phyloP scores from a whole-genome alignment of 495 filamentous ascomycete genomes.

The Daldinia caldariorum region DNA sequence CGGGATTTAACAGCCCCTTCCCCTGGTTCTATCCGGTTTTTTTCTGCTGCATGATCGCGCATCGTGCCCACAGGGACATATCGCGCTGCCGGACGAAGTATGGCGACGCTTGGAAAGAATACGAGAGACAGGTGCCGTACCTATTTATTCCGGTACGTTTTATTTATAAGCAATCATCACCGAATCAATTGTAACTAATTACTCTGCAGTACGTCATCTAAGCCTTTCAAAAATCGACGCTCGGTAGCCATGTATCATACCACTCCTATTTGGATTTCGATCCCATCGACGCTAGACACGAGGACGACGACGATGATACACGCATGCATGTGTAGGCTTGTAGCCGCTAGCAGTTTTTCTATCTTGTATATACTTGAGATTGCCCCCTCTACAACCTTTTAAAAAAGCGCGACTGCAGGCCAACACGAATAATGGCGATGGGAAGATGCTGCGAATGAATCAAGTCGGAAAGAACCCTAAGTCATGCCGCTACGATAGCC shows the following conservation, averaged over 20 bases:
- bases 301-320: background rate
- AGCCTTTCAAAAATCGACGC: background rate
- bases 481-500: slow-evolving; percentile 18
- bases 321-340: slow-evolving; percentile 3
- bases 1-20: slow-evolving; percentile 78
- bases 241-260: background rate
- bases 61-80: slow-evolving; percentile 88
- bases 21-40: slow-evolving; percentile 98
- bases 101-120: slow-evolving; percentile 90
- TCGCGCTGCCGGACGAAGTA: slow-evolving; percentile 86
- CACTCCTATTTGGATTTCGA: background rate
- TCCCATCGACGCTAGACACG: background rate
- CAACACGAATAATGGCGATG: slow-evolving; percentile 19
- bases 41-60: slow-evolving; percentile 89
- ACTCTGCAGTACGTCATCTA: slow-evolving; percentile 41
- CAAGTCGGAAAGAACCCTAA: slow-evolving; percentile 23
- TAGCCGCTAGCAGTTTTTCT: slow-evolving; percentile 24
- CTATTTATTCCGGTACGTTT: slow-evolving; percentile 90
- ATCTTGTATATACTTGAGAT: slow-evolving; percentile 33
- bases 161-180: slow-evolving; percentile 31
- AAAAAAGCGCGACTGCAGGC: slow-evolving; percentile 12
- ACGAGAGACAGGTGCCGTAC: slow-evolving; percentile 87
- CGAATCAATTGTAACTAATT: slow-evolving; percentile 1
- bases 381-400: slow-evolving; percentile 28
- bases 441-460: slow-evolving; percentile 22